These are phyloP conservation scores for Xerocomus amazonicus DNA, from an alignment of 1,284 basidiomycete species.

Conservation along the genomic window DNA sequence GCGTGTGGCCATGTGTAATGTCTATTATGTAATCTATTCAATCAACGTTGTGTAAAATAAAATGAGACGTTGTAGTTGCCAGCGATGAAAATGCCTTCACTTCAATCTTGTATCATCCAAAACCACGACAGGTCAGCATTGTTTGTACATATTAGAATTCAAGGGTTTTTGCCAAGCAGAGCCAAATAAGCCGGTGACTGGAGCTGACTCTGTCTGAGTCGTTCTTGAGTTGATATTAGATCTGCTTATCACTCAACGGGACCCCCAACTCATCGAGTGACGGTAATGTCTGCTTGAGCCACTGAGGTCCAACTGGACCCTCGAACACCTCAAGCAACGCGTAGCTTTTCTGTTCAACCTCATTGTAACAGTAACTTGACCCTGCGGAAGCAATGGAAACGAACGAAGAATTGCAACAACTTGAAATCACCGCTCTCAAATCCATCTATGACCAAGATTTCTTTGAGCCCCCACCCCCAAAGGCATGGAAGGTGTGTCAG, in stretches of 20 bases:
- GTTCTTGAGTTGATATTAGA: constrained; percentile 4
- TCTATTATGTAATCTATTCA: no score
- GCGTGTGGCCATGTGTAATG: no score
- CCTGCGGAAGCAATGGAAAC: constrained; percentile 52
- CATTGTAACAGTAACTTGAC: constrained; percentile 6
- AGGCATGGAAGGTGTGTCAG: constrained; percentile 68
- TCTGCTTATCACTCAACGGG: constrained; percentile 7
- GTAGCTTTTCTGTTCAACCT: constrained; percentile 18
- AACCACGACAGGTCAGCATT: constrained; percentile 5
- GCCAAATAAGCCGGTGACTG: constrained; percentile 20
- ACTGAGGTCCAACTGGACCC: constrained; percentile 64
- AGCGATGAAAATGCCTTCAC: no score
- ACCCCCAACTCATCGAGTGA: constrained; percentile 13
- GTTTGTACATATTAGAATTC: constrained; percentile 23
- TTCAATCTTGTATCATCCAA: no score
- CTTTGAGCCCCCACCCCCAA: constrained; percentile 65
- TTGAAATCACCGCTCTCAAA: constrained; percentile 72
- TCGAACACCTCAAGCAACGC: constrained; percentile 46
- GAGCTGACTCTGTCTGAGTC: constrained; percentile 14
- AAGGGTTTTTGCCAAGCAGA: constrained; percentile 16
- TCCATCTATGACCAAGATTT: constrained; percentile 77
- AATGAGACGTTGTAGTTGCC: no score
- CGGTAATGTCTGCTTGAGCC: constrained; percentile 65
- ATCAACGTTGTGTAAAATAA: no score
- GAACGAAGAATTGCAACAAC: constrained; percentile 65